Base-by-base conservation (phyloP, 176 grass and related monocot species). In the Avena insularis region DNA sequence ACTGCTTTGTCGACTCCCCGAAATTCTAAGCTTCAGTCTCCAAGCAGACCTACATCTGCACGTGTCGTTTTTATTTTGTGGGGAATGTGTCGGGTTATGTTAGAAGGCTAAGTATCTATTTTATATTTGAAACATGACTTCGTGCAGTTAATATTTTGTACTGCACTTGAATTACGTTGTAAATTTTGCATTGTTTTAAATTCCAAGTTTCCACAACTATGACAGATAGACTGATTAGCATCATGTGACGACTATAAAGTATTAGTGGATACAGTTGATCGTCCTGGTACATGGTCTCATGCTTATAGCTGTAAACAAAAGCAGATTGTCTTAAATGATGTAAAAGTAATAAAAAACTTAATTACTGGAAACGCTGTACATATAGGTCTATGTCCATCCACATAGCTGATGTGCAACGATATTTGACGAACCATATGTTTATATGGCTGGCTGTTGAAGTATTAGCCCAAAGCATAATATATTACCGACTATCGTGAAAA, bases 341-440 rank as follows among this genome's bases (percentile, higher is more conserved):
- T 68, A 47, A 20, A 48, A 47, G 71, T 25, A 49, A 29, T 29
- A 29, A 29, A 75, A 75, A 9, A 75, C 0, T 3, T 27, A 9
- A 50, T 75, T 50, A 5, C 0, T 51, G 62, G 0, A 43, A 80
- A 75, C 43, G 25, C 53, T 87, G 74, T 87, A 9, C 20, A 4
- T 45, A 82, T 43, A 21, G 9, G 2, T 75, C 38, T 73, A 33
- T 67, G 48, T 56, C 23, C 69, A 19, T 51, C 25, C 25, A 13
- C 45, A 35, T 17, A 16, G 11, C 20, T 55, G 27, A 10, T 45
- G 7, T 17, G n/a, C 21, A 77, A 31, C 17, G 27, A 57, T 67
- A 1, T 81, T 75, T 53, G 20, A 87, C 5, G 25, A 65, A 75
- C 12, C 27, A 10, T 88, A 14, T 75, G 79, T 66, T 82, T 35